Evolutionary conservation across 1,284 basidiomycete species (phyloP).

Genomic region (Anthracocystis setariae): DNA sequence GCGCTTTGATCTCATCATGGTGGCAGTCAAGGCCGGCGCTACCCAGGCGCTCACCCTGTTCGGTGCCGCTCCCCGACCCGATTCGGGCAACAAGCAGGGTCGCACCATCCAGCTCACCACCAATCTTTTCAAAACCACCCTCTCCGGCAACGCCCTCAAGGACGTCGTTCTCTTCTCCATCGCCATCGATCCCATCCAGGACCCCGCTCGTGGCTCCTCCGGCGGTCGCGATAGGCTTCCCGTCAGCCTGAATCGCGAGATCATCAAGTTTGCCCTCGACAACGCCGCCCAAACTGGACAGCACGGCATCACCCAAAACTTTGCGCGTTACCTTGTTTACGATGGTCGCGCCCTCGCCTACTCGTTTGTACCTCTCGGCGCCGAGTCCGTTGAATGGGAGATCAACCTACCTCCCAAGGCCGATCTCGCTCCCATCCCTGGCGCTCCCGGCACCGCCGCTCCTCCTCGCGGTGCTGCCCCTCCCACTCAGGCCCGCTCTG

Average conservation of each 20-base stretch:
- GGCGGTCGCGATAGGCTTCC: conserved; percentile 19
- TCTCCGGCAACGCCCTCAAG: conserved; percentile 6
- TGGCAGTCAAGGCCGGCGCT: conserved; percentile 7
- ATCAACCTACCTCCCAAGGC: conserved; percentile 33
- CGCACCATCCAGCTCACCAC: conserved; percentile 24
- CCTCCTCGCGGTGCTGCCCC: conserved; percentile 12
- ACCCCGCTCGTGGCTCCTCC: conserved; percentile 3
- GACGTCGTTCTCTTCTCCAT: conserved; percentile 41
- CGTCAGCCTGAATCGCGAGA: conserved; percentile 12
- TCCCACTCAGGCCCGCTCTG: neutral
- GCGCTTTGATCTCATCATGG: conserved; percentile 9
- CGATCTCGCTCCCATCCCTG: conserved; percentile 17
- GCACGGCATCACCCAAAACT: conserved; percentile 29
- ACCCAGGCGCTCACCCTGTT: conserved; percentile 24
- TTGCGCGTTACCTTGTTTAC: conserved; percentile 24
- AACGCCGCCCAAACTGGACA: conserved; percentile 3
- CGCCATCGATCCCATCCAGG: conserved; percentile 31
- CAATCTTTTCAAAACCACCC: conserved; percentile 21
- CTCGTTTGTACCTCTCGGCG: conserved; percentile 9
- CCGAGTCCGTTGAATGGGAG: conserved; percentile 23
- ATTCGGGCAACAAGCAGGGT: conserved; percentile 46
- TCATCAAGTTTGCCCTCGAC: conserved; percentile 20
- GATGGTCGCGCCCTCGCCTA: conserved; percentile 46
- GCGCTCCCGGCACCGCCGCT: conserved; percentile 16
- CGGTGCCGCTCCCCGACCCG: conserved; percentile 40